Evolutionary conservation across 164 flowering plant species (phyloP), one percentile per base, ranked within the genome.

Genomic region (Dillenia turbinata): DNA sequence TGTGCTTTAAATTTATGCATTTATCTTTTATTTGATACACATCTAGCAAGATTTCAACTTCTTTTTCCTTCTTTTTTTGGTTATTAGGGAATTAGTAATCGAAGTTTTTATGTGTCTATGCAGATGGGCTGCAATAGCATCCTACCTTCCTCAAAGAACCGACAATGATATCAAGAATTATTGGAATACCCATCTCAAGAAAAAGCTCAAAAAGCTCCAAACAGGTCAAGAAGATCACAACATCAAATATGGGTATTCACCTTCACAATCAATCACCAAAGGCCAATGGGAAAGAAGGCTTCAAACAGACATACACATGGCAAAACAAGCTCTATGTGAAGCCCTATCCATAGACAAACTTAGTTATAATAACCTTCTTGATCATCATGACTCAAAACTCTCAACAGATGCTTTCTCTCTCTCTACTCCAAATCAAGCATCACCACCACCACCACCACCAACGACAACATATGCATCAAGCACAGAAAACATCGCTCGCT

Each of bases 41-140:
- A 4, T 33, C 40, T 33, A 5, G 7, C 40, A 33, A 33, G 40
- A 33, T 33, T 33, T 33, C 40, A 5, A 0, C 53, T 59, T 24
- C 57, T 47, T 56, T 8, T 43, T 56, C 7, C 15, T 49, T 24
- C 7, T 12, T 15, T 12, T 12, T 9, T 4, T 11, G 8, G 47
- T n/a, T 44, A 24, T 60, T 43, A 26, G n/a, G 49, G 10, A 40
- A n/a, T 15, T 16, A 8, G 16, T 16, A 52, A n/a, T 19, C 9
- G 8, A 11, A 14, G 3, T 47, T 43, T 17, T 62, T 10, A 44
- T 56, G 49, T 12, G 45, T 17, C n/a, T 50, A 17, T 72, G 69
- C 78, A 90, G 97, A 71, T 90, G 97, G 97, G 92, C 97, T 44
- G 95, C 92, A n/a, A 90, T 90, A 65, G 97, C 97, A 55, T 88